Evolutionary conservation across 2,329 filamentous ascomycete species (phyloP).

Genomic region (Plectosphaerella plurivora): DNA sequence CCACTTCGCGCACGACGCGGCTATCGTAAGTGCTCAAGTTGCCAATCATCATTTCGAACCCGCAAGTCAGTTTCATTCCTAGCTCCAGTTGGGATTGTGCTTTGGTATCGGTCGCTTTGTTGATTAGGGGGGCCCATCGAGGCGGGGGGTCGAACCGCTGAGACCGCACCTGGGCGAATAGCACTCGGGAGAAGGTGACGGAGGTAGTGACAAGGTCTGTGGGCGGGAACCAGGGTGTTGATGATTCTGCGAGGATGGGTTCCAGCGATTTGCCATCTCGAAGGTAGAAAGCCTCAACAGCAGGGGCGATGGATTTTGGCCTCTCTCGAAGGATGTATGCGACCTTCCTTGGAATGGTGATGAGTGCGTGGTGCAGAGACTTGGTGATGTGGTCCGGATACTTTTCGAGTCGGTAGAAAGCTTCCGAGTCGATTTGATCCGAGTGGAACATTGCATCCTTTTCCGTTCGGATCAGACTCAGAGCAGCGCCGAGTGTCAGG

Average conservation of each 20-base stretch:
- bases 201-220: slow-evolving; percentile 75
- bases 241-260: slow-evolving; percentile 54
- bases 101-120: slow-evolving; percentile 17
- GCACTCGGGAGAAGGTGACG: slow-evolving; percentile 78
- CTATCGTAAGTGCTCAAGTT: slow-evolving; percentile 66
- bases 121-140: slow-evolving; percentile 35
- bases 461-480: slow-evolving; percentile 52
- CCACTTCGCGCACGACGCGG: slow-evolving; percentile 68
- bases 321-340: slow-evolving; percentile 73
- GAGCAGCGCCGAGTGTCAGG: slow-evolving; percentile 62
- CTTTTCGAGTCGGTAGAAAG: slow-evolving; percentile 81
- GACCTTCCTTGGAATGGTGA: slow-evolving; percentile 75
- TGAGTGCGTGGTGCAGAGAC: slow-evolving; percentile 70
- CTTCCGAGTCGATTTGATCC: slow-evolving; percentile 74
- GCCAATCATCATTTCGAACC: slow-evolving; percentile 80
- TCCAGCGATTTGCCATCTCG: slow-evolving; percentile 75
- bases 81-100: slow-evolving; percentile 49
- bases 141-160: slow-evolving; percentile 72
- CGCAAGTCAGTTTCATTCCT: slow-evolving; percentile 86
- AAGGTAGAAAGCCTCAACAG: slow-evolving; percentile 88
- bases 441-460: slow-evolving; percentile 64
- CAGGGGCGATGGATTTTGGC: slow-evolving; percentile 73
- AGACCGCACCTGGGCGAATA: slow-evolving; percentile 85
- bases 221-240: slow-evolving; percentile 63
- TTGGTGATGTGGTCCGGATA: slow-evolving; percentile 73